Percentiles rank a stretch among this genome's conserved stretches.
Evolutionary conservation across 2,329 filamentous ascomycete genomes (phyloP).

Genomic region (Huntiella decipiens): DNA sequence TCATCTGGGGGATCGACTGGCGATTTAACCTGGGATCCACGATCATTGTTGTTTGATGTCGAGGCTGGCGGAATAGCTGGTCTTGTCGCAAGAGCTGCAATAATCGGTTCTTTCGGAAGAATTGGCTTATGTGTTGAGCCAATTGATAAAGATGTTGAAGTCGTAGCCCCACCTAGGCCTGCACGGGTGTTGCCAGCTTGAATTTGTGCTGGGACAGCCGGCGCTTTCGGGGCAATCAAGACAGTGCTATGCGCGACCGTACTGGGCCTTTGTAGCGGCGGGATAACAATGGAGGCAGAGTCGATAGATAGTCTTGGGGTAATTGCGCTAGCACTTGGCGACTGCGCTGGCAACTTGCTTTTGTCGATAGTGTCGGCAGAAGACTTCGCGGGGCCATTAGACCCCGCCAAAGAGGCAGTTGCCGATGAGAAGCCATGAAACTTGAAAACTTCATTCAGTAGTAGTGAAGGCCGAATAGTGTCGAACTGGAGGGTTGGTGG

Average conservation of each 20-base stretch:
- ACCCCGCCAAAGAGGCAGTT: neutral
- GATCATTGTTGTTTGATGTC: neutral
- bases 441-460: slow-evolving; percentile 6
- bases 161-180: too few relatives aligned
- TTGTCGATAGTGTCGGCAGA: neutral
- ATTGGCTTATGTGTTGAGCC: too few relatives aligned
- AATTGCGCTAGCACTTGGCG: neutral
- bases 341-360: neutral
- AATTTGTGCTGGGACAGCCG: too few relatives aligned
- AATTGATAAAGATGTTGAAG: too few relatives aligned
- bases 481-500: slow-evolving; percentile 10
- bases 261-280: too few relatives aligned
- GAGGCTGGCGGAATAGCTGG: neutral
- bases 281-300: too few relatives aligned
- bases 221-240: too few relatives aligned
- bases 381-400: neutral
- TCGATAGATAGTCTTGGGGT: neutral
- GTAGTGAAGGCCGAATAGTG: slow-evolving; percentile 8
- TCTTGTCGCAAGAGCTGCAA: neutral
- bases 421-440: slow-evolving; percentile 3
- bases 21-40: neutral
- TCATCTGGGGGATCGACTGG: slow-evolving; percentile 10
- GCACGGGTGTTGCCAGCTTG: too few relatives aligned
- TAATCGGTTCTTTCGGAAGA: too few relatives aligned
- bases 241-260: too few relatives aligned